phyloP scores from a whole-genome alignment of 2,329 filamentous ascomycete species.

The Fusarium sp. region DNA sequence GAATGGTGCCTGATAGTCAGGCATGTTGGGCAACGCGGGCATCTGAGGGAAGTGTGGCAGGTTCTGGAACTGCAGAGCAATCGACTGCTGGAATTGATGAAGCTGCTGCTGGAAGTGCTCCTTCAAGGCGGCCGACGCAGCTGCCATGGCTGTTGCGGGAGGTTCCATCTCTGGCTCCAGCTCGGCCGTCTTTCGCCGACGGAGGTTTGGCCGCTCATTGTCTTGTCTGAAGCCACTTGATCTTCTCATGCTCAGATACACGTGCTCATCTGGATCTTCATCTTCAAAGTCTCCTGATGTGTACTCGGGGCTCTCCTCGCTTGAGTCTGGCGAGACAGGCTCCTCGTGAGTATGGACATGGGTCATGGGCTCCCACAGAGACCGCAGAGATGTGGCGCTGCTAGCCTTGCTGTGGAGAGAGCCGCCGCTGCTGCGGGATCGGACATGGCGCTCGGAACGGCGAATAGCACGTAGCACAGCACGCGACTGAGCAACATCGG shows the following conservation, averaged over 20 bases:
- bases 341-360: constrained; percentile 49
- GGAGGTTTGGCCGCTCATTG: constrained; percentile 49
- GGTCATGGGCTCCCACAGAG: constrained; percentile 71
- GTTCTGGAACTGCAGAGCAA: constrained; percentile 75
- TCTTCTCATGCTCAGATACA: constrained; percentile 52
- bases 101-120: constrained; percentile 81
- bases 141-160: constrained; percentile 71
- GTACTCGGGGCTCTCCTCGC: constrained; percentile 59
- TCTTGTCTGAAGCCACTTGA: constrained; percentile 45
- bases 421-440: constrained; percentile 77
- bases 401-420: constrained; percentile 71
- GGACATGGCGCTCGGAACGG: constrained; percentile 69
- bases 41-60: constrained; percentile 65
- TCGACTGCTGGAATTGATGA: constrained; percentile 80
- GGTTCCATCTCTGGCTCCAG: constrained; percentile 57
- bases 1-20: constrained; percentile 80
- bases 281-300: constrained; percentile 59
- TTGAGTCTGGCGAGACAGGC: constrained; percentile 56
- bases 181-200: constrained; percentile 55
- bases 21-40: constrained; percentile 67
- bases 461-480: constrained; percentile 74
- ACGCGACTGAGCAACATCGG: constrained; percentile 76
- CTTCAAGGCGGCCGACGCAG: constrained; percentile 77
- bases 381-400: constrained; percentile 75
- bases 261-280: constrained; percentile 54